These are phyloP conservation scores for Cutaneotrichosporon spelunceum DNA, from an alignment of 1,284 basidiomycete genomes.

Conservation along the genomic window DNA sequence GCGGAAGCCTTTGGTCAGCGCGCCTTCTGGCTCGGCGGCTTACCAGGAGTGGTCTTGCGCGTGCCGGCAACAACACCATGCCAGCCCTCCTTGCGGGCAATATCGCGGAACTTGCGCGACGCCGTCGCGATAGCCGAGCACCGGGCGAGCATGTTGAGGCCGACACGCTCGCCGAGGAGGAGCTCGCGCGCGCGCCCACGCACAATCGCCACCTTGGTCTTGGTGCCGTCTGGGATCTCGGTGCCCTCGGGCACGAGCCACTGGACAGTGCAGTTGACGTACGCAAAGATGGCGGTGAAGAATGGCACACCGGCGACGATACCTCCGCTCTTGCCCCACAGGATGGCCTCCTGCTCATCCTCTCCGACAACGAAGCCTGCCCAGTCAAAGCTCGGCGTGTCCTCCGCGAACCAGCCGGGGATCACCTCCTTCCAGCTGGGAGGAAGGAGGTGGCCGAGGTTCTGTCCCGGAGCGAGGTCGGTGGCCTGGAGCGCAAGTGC, in stretches of 20 bases:
- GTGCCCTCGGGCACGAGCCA: slow-evolving; percentile 87
- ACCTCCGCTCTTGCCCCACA: slow-evolving; percentile 73
- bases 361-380: slow-evolving; percentile 97
- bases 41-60: slow-evolving; percentile 94
- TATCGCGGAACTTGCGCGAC: slow-evolving; percentile 73
- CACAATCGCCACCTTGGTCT: slow-evolving; percentile 86
- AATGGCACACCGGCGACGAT: slow-evolving; percentile 94
- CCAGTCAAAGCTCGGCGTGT: slow-evolving; percentile 95
- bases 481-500: slow-evolving; percentile 12
- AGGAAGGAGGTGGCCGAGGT: slow-evolving; percentile 67
- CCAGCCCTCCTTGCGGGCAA: slow-evolving; percentile 77
- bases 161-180: slow-evolving; percentile 91
- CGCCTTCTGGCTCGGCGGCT: slow-evolving; percentile 7
- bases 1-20: slow-evolving; percentile 67
- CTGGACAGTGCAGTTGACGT: slow-evolving; percentile 84
- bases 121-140: slow-evolving; percentile 96
- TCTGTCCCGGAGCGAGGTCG: slow-evolving; percentile 38
- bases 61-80: slow-evolving; percentile 91
- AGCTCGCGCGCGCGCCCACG: slow-evolving; percentile 81
- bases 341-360: slow-evolving; percentile 74
- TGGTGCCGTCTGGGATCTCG: slow-evolving; percentile 63
- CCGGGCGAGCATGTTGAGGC: slow-evolving; percentile 87
- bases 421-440: slow-evolving; percentile 86
- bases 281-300: slow-evolving; percentile 87
- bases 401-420: slow-evolving; percentile 81